Percentiles rank a stretch among this genome's conserved stretches.
phyloP scores from a whole-genome alignment of 2,329 filamentous ascomycete genomes.

The Clonostachys solani region DNA sequence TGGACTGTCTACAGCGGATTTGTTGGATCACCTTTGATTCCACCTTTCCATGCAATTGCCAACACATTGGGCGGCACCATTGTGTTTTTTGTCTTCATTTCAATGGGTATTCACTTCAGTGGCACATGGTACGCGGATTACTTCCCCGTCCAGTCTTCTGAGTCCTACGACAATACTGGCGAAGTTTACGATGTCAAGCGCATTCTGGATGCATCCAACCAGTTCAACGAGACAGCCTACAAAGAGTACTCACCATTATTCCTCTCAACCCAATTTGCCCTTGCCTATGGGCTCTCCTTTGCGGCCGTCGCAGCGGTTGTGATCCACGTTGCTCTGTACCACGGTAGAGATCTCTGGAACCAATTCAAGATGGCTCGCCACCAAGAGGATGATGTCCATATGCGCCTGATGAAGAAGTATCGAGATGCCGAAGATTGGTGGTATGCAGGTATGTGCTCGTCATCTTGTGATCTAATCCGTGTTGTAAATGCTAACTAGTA shows the following conservation, averaged over 20 bases:
- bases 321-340: slow-evolving; percentile 50
- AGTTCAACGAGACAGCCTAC: slow-evolving; percentile 60
- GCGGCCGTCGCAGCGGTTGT: slow-evolving; percentile 61
- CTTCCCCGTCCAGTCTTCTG: slow-evolving; percentile 56
- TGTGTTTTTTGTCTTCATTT: slow-evolving; percentile 51
- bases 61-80: slow-evolving; percentile 50
- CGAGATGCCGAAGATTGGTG: slow-evolving; percentile 56
- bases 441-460: slow-evolving; percentile 42
- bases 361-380: slow-evolving; percentile 50
- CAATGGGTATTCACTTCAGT: slow-evolving; percentile 55
- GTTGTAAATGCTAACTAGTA: slow-evolving; percentile 9
- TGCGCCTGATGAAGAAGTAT: slow-evolving; percentile 59
- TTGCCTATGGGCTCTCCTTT: slow-evolving; percentile 60
- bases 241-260: slow-evolving; percentile 62
- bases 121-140: slow-evolving; percentile 54
- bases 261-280: slow-evolving; percentile 56
- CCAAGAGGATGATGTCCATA: slow-evolving; percentile 55
- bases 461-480: too few relatives aligned
- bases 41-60: slow-evolving; percentile 49
- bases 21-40: slow-evolving; percentile 43
- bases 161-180: slow-evolving; percentile 62
- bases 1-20: slow-evolving; percentile 45
- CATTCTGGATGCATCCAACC: slow-evolving; percentile 51
- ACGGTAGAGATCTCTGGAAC: slow-evolving; percentile 49
- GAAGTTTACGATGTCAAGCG: slow-evolving; percentile 52